Conservation (phyloP, 352 stramenopile species). For the Pythium graminicola region DNA sequence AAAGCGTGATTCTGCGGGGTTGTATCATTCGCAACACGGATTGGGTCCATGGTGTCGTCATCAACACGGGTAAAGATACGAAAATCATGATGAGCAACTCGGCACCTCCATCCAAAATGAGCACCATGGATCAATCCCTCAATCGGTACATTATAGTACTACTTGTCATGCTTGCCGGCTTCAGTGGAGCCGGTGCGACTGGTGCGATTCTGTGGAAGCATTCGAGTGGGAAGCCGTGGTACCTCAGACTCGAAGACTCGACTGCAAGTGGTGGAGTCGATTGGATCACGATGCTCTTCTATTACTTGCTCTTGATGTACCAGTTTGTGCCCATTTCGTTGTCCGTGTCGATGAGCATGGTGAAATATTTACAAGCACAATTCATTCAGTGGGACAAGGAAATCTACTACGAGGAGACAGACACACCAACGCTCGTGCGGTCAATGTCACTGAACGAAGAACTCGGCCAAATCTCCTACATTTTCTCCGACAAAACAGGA, state of each 20-base stretch:
- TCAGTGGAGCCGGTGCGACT: conserved; percentile 54
- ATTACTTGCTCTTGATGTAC: conserved; percentile 87
- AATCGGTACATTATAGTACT: conserved; percentile 76
- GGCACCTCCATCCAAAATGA: conserved; percentile 73
- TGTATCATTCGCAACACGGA: conserved; percentile 87
- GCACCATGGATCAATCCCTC: conserved; percentile 69
- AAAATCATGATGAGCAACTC: conserved; percentile 88
- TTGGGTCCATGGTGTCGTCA: conserved; percentile 76
- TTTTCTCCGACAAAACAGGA: conserved; percentile 95
- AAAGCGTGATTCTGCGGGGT: conserved; percentile 87
- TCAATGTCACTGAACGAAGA: conserved; percentile 89
- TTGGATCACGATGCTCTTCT: conserved; percentile 88
- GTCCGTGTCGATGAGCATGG: conserved; percentile 97
- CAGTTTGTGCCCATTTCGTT: conserved; percentile 97
- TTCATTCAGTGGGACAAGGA: conserved; percentile 91
- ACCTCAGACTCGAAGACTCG: conserved; percentile 42
- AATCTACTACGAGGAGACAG: conserved; percentile 88
- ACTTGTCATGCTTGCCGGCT: conserved; percentile 51
- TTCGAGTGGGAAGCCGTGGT: conserved; percentile 69
- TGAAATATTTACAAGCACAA: conserved; percentile 94
- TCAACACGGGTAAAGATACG: conserved; percentile 89
- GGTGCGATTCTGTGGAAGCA: conserved; percentile 75
- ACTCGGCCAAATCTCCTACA: conserved; percentile 85
- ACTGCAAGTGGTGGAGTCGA: conserved; percentile 37
- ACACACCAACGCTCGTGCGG: conserved; percentile 80